Evolutionary conservation across 1,284 basidiomycete genomes (phyloP), one percentile per base, ranked within the genome.

Genomic region (Tetrapyrgos nigripes): DNA sequence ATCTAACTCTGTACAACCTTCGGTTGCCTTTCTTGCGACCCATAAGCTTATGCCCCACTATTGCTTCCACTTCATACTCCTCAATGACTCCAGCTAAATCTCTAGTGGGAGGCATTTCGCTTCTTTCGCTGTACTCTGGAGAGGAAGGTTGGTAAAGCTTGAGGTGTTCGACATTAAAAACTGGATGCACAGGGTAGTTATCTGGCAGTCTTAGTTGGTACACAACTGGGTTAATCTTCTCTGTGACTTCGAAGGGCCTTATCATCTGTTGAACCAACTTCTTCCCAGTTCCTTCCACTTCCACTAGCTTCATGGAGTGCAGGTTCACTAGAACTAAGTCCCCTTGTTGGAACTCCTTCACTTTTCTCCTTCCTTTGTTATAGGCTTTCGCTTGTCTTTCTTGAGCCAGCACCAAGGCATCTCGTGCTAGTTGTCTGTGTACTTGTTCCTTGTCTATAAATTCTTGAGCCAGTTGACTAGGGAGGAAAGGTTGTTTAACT

Each of bases 1-100:
- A 72, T 8, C 65, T 47, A 1, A 67, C 56, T 0, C 56, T 50
- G 33, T 68, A 69, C 40, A 62, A 60, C 1, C 8, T 33, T 29
- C 29, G 11, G 23, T 50, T 50, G 4, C 49, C 49, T 9, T 44
- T 53, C 29, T 60, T 55, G 14, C 43, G 3, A 10, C 50, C 23
- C 5, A 44, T 21, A 28, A n/a, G 31, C 11, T 31, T 31, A 28
- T 60, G 64, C 13, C 37, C 62, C 21, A 65, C 24, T 4, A 68
- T 65, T 3, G 37, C 46, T 27, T 68, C 68, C 45, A 64, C 70
- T 49, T 56, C 64, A 24, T 61, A 66, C 55, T 68, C 68, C 33
- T 65, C 51, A 53, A 27, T 3, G n/a, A 44, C 58, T 3, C 43
- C 31, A 27, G 24, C 14, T 21, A 23, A 24, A 14, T 33, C 50